Percentiles rank a stretch among this genome's conserved stretches.
Conservation (phyloP, 805 yeast species). For the Sugiyamaella lignohabitans region DNA sequence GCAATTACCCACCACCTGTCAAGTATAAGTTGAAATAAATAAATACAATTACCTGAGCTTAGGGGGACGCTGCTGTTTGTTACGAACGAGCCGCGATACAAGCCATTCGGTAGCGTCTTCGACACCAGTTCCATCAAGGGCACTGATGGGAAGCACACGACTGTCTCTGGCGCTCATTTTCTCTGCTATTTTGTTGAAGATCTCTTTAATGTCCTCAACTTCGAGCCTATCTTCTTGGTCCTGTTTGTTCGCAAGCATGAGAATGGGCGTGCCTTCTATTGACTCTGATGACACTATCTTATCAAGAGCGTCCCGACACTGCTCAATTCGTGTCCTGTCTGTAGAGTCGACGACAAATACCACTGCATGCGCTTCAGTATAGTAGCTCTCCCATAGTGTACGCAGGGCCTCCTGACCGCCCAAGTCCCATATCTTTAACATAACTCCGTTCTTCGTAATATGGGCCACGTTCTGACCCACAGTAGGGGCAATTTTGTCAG, state of each 20-base stretch:
- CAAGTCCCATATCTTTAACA: slow-evolving; percentile 86
- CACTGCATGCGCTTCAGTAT: slow-evolving; percentile 79
- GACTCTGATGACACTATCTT: slow-evolving; percentile 51
- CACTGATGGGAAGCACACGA: slow-evolving; percentile 83
- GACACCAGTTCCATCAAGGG: slow-evolving; percentile 71
- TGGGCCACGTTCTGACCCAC: slow-evolving; percentile 77
- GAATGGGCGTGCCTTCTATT: slow-evolving; percentile 74
- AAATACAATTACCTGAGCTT: slow-evolving; percentile 24
- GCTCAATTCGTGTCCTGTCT: slow-evolving; percentile 74
- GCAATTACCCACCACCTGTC: too few species aligned
- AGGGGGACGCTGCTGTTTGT: slow-evolving; percentile 57
- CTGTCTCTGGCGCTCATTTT: slow-evolving; percentile 85
- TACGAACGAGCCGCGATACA: slow-evolving; percentile 60
- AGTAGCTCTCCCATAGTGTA: slow-evolving; percentile 82
- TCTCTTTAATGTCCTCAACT: slow-evolving; percentile 72
- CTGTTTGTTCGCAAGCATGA: slow-evolving; percentile 95
- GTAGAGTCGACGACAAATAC: slow-evolving; percentile 90
- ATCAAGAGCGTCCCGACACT: slow-evolving; percentile 62
- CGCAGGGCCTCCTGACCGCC: slow-evolving; percentile 92
- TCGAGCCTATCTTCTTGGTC: slow-evolving; percentile 67
- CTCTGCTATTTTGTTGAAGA: slow-evolving; percentile 76
- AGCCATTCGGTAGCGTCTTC: slow-evolving; percentile 88
- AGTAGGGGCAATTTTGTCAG: slow-evolving; percentile 76
- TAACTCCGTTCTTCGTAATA: slow-evolving; percentile 34
- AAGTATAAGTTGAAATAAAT: too few species aligned